Evolutionary conservation across 306 rosid genomes (phyloP).

Genomic region (Cucurbita pepo): DNA sequence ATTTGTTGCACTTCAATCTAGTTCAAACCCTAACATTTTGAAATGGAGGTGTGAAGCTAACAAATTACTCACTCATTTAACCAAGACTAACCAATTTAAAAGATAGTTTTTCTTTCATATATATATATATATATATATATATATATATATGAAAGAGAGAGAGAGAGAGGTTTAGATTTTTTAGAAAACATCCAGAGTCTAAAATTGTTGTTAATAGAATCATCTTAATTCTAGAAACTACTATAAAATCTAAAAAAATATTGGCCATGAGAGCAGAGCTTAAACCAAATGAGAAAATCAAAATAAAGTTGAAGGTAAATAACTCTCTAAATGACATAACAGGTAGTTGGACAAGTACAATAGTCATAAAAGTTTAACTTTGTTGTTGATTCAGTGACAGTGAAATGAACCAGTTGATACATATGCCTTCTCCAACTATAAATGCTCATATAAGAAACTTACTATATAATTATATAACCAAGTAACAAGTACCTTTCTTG

Average conservation of each 20-base stretch:
- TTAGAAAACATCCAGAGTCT: neutral
- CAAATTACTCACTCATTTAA: neutral
- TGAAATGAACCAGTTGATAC: neutral
- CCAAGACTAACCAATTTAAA: neutral
- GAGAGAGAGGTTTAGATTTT: neutral
- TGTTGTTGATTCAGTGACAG: neutral
- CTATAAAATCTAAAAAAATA: neutral
- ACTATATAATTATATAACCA: neutral
- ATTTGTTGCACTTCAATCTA: neutral
- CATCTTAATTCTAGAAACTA: neutral
- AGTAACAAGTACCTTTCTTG: constrained; percentile 51
- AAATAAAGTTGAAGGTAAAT: neutral
- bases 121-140: neutral
- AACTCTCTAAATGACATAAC: neutral
- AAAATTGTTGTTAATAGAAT: neutral
- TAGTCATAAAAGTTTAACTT: no score
- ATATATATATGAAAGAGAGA: neutral
- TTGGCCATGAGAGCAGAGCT: neutral
- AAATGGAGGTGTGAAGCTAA: neutral
- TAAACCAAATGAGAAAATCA: neutral
- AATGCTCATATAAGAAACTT: neutral
- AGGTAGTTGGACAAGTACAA: neutral
- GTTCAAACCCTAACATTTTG: neutral
- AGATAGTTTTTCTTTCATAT: neutral
- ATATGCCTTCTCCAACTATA: neutral